Evolutionary conservation across 2,329 filamentous ascomycete species (phyloP).

Genomic region (Cladosporium oxysporum): DNA sequence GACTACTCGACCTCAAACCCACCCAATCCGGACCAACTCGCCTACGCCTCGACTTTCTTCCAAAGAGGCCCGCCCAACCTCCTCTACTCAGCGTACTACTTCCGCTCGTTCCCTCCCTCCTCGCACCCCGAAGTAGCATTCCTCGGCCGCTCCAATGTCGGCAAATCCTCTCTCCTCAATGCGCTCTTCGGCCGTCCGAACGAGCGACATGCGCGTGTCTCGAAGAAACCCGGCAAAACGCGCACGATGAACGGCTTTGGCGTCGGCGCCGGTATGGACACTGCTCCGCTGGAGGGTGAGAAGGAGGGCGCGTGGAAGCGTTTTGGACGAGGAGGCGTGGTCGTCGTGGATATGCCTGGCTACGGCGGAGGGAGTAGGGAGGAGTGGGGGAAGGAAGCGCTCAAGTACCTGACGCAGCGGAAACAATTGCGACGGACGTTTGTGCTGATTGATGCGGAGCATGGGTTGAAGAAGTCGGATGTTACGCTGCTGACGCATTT

Average conservation of each 20-base stretch:
- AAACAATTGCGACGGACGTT: slow-evolving; percentile 66
- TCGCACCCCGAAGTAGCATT: slow-evolving; percentile 64
- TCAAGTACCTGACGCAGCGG: slow-evolving; percentile 65
- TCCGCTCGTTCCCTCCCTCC: slow-evolving; percentile 59
- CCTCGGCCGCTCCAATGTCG: slow-evolving; percentile 69
- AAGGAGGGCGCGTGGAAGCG: slow-evolving; percentile 42
- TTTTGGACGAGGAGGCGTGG: slow-evolving; percentile 47
- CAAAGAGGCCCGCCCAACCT: slow-evolving; percentile 52
- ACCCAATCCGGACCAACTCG: slow-evolving; percentile 40
- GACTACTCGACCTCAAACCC: slow-evolving; percentile 35
- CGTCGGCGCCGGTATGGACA: slow-evolving; percentile 43
- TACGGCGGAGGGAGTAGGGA: slow-evolving; percentile 64
- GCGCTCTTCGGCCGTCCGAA: slow-evolving; percentile 54
- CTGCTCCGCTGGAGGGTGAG: slow-evolving; percentile 23
- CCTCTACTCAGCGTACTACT: slow-evolving; percentile 61
- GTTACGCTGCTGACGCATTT: slow-evolving; percentile 58
- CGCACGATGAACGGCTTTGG: slow-evolving; percentile 67
- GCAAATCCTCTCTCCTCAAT: slow-evolving; percentile 68
- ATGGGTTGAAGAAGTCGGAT: slow-evolving; percentile 65
- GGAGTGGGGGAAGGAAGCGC: slow-evolving; percentile 67
- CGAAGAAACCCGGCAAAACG: slow-evolving; percentile 62
- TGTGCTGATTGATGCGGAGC: slow-evolving; percentile 63
- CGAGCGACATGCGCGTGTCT: slow-evolving; percentile 54
- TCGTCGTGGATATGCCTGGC: slow-evolving; percentile 71
- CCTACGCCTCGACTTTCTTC: slow-evolving; percentile 49